phyloP scores from a whole-genome alignment of 768 basidiomycete genomes.

The Tylopilus balloui region DNA sequence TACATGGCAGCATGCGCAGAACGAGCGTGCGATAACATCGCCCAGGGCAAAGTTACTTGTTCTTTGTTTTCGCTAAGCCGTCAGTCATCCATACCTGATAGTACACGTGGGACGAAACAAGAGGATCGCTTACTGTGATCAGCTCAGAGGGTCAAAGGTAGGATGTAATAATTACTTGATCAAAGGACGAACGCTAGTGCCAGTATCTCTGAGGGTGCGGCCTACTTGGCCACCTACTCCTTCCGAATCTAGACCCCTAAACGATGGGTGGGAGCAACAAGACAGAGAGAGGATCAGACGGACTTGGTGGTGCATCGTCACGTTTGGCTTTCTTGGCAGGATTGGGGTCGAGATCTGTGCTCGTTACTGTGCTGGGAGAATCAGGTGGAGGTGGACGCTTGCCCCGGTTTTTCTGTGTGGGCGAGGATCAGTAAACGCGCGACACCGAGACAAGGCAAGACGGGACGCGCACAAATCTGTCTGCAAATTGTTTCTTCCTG shows the following conservation, averaged over 20 bases:
- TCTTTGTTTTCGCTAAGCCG: neutral
- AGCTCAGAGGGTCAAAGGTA: neutral
- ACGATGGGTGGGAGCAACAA: neutral
- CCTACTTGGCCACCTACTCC: conserved; percentile 35
- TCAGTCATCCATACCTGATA: conserved; percentile 10
- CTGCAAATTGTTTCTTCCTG: conserved; percentile 59
- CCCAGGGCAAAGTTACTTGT: neutral
- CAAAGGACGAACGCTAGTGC: conserved; percentile 35
- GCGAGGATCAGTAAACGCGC: neutral
- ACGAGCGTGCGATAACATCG: neutral
- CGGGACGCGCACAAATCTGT: conserved; percentile 50
- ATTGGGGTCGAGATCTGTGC: conserved; percentile 30
- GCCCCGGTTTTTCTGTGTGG: conserved; percentile 49
- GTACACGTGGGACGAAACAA: neutral
- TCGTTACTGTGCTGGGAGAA: conserved; percentile 30
- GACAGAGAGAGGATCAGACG: conserved; percentile 9
- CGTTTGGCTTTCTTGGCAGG: conserved; percentile 40
- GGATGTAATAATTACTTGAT: conserved; percentile 33
- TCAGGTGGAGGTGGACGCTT: conserved; percentile 48
- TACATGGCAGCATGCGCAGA: neutral
- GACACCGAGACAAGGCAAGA: neutral
- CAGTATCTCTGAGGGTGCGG: conserved; percentile 43
- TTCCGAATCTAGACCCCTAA: conserved; percentile 8
- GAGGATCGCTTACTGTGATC: conserved; percentile 14
- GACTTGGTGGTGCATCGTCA: conserved; percentile 31